Evolutionary conservation across 352 stramenopile species (phyloP).

Genomic region (Globisporangium viniferum): DNA sequence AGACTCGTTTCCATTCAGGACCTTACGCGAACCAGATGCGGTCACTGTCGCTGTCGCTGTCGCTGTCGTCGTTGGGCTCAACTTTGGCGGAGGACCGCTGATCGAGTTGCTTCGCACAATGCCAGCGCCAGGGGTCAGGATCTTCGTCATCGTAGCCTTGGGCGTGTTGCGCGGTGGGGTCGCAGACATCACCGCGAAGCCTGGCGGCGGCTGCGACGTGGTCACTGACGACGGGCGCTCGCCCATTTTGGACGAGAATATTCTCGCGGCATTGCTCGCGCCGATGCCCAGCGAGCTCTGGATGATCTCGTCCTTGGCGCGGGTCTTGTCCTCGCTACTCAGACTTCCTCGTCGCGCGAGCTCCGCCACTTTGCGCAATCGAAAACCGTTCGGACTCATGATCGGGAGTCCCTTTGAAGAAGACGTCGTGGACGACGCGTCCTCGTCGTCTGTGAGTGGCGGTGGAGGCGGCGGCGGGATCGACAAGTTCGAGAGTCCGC

Average conservation of each 20-base stretch:
- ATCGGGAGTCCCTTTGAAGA: conserved; percentile 67
- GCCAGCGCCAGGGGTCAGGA: conserved; percentile 41
- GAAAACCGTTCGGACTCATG: conserved; percentile 81
- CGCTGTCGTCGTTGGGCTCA: conserved; percentile 22
- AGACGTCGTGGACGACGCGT: conserved; percentile 58
- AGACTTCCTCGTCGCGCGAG: conserved; percentile 71
- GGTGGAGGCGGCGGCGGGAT: conserved; percentile 65
- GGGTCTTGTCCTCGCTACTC: conserved; percentile 82
- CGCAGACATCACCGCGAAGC: conserved; percentile 38
- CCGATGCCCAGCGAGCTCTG: conserved; percentile 78
- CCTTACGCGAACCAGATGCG: conserved; percentile 23
- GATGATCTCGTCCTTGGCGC: conserved; percentile 85
- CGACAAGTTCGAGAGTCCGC: conserved; percentile 45
- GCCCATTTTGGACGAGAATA: conserved; percentile 55
- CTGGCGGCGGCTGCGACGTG: conserved; percentile 37
- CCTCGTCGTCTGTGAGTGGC: conserved; percentile 65
- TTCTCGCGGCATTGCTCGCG: conserved; percentile 53
- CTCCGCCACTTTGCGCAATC: conserved; percentile 75
- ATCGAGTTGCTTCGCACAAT: conserved; percentile 49
- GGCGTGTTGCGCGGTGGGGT: conserved; percentile 44
- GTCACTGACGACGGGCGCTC: conserved; percentile 22
- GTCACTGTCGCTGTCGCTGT: background rate
- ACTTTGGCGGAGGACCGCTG: conserved; percentile 26
- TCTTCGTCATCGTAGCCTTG: conserved; percentile 50
- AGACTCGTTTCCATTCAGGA: conserved; percentile 7